Percentiles rank a stretch among this genome's conserved stretches.
Conservation (phyloP, 768 basidiomycete genomes). For the Russula ochroleuca region DNA sequence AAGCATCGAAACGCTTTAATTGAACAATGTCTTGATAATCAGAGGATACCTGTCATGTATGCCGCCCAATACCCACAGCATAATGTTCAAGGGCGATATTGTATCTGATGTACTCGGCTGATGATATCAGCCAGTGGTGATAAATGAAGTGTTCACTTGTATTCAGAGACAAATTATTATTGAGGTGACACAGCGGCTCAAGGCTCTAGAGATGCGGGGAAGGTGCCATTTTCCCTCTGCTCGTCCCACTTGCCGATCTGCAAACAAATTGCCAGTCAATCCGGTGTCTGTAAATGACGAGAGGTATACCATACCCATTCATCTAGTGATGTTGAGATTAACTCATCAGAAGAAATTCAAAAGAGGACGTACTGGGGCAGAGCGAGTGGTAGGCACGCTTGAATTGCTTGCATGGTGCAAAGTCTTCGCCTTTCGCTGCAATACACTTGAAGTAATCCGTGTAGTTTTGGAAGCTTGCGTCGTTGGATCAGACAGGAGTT, state of each 20-base stretch:
- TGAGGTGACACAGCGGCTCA: slow-evolving; percentile 34
- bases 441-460: slow-evolving; percentile 99
- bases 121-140: background rate
- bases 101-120: background rate
- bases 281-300: background rate
- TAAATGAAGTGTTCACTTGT: background rate
- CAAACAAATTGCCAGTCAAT: slow-evolving; percentile 9
- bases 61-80: background rate
- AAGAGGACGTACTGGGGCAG: slow-evolving; percentile 81
- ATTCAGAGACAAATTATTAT: slow-evolving; percentile 3
- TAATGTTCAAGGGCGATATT: background rate
- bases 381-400: slow-evolving; percentile 92
- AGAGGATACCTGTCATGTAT: background rate
- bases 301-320: slow-evolving; percentile 68
- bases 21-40: background rate
- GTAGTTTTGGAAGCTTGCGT: slow-evolving; percentile 86
- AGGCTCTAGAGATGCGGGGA: slow-evolving; percentile 87
- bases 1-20: background rate
- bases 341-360: background rate
- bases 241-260: slow-evolving; percentile 91
- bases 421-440: slow-evolving; percentile 95
- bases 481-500: slow-evolving; percentile 3
- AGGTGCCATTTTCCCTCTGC: slow-evolving; percentile 87
- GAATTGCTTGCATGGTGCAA: slow-evolving; percentile 98
- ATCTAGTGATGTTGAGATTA: slow-evolving; percentile 45